These are phyloP conservation scores for Stropharia rugosoannulata DNA, from an alignment of 768 basidiomycete genomes.

Conservation along the genomic window DNA sequence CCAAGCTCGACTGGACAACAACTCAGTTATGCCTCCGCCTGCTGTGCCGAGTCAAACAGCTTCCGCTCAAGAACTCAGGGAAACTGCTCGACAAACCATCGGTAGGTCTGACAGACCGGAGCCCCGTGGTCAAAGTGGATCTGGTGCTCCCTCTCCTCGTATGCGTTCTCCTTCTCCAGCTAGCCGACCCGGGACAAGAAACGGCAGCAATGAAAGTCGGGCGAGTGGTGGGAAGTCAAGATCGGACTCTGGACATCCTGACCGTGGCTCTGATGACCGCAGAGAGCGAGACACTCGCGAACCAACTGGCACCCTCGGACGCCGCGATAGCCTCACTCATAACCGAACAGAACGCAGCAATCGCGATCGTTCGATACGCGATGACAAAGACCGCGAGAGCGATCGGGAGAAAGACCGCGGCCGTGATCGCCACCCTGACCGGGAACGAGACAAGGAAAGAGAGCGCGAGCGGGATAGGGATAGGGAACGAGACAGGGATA, in stretches of 20 bases:
- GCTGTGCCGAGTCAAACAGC: slow-evolving; percentile 73
- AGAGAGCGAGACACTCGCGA: slow-evolving; percentile 53
- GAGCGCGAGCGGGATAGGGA: slow-evolving; percentile 48
- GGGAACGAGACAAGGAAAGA: slow-evolving; percentile 45
- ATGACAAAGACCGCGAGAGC: slow-evolving; percentile 30
- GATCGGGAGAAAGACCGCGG: slow-evolving; percentile 35
- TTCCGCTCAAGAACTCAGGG: slow-evolving; percentile 77
- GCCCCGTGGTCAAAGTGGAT: slow-evolving; percentile 47
- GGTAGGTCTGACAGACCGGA: slow-evolving; percentile 42
- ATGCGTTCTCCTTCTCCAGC: slow-evolving; percentile 65
- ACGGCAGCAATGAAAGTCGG: slow-evolving; percentile 71
- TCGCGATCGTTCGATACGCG: slow-evolving; percentile 40
- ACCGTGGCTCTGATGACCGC: slow-evolving; percentile 51
- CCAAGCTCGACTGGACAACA: slow-evolving; percentile 31
- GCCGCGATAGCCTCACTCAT: slow-evolving; percentile 53
- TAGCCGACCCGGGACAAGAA: slow-evolving; percentile 66
- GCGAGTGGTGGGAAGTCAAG: slow-evolving; percentile 64
- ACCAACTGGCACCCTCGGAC: slow-evolving; percentile 34
- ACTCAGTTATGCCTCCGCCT: slow-evolving; percentile 75
- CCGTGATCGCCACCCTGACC: slow-evolving; percentile 32
- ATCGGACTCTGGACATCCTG: slow-evolving; percentile 47
- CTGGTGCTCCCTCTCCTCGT: slow-evolving; percentile 56
- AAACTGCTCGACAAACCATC: slow-evolving; percentile 73
- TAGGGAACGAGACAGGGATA: slow-evolving; percentile 53
- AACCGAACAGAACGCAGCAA: slow-evolving; percentile 47